Percentiles rank a stretch among this genome's conserved stretches.
Conservation (phyloP, 2,329 filamentous ascomycete genomes). For the Chrysosporium queenslandicum region DNA sequence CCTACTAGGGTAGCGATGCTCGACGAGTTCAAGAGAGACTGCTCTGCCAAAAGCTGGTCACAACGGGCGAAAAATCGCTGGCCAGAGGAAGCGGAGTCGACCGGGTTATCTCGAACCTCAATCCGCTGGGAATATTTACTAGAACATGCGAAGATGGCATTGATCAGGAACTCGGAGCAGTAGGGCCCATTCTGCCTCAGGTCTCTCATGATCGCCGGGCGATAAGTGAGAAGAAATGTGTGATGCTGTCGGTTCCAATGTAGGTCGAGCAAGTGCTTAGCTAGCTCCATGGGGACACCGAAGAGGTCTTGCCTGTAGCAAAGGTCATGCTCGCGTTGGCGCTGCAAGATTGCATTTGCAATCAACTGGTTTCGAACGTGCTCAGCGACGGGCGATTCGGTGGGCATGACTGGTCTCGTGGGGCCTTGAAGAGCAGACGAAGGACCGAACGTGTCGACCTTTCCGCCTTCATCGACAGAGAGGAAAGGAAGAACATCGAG, state of each 20-base stretch:
- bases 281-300: slow-evolving; percentile 24
- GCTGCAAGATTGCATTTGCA: slow-evolving; percentile 19
- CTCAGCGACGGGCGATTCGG: slow-evolving; percentile 14
- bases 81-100: slow-evolving; percentile 30
- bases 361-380: slow-evolving; percentile 20
- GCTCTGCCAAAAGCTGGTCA: slow-evolving; percentile 28
- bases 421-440: slow-evolving; percentile 17
- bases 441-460: slow-evolving; percentile 16
- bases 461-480: slow-evolving; percentile 17
- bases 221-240: slow-evolving; percentile 32
- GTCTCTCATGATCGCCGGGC: slow-evolving; percentile 32
- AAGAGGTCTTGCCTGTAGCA: slow-evolving; percentile 15
- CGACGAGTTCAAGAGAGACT: slow-evolving; percentile 25
- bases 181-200: slow-evolving; percentile 29
- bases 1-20: slow-evolving; percentile 34
- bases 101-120: slow-evolving; percentile 27
- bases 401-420: slow-evolving; percentile 13
- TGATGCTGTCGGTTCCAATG: slow-evolving; percentile 36
- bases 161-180: slow-evolving; percentile 32
- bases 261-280: slow-evolving; percentile 31
- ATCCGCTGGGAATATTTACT: slow-evolving; percentile 33
- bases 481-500: slow-evolving; percentile 18
- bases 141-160: slow-evolving; percentile 36
- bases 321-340: slow-evolving; percentile 19
- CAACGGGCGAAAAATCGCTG: slow-evolving; percentile 33